Conservation (phyloP, 352 stramenopile species). For the Phytophthora melonis region DNA sequence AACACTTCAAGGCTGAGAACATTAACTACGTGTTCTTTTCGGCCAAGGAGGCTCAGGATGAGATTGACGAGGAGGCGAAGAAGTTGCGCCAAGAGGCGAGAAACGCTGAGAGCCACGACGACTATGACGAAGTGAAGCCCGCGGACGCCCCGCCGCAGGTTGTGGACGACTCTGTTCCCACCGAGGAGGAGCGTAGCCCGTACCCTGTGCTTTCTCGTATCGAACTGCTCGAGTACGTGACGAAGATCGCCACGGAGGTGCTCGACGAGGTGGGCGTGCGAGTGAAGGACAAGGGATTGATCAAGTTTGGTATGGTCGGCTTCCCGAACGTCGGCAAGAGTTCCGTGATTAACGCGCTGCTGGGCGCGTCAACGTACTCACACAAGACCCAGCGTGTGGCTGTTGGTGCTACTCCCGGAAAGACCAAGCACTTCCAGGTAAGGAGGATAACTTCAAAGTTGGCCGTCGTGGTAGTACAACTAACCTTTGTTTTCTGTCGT, state of each 20-base stretch:
- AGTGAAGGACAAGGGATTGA: slow-evolving; percentile 84
- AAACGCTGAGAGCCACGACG: slow-evolving; percentile 44
- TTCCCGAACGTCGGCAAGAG: slow-evolving; percentile 99
- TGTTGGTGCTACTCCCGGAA: slow-evolving; percentile 98
- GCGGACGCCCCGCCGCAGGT: slow-evolving; percentile 17
- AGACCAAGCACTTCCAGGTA: slow-evolving; percentile 99
- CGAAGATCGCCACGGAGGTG: slow-evolving; percentile 61
- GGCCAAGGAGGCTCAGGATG: slow-evolving; percentile 94
- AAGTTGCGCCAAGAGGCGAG: slow-evolving; percentile 55
- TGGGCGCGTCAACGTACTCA: slow-evolving; percentile 95
- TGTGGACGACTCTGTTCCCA: not conserved
- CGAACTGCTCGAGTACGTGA: slow-evolving; percentile 82
- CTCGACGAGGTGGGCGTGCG: slow-evolving; percentile 66
- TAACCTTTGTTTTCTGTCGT: slow-evolving; percentile 7
- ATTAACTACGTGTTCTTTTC: slow-evolving; percentile 98
- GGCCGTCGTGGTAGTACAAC: not conserved
- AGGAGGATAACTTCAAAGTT: not conserved
- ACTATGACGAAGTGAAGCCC: slow-evolving; percentile 46
- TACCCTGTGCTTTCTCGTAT: slow-evolving; percentile 79
- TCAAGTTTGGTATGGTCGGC: slow-evolving; percentile 98
- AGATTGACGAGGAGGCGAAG: slow-evolving; percentile 88
- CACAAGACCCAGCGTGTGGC: slow-evolving; percentile 97
- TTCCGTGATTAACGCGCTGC: slow-evolving; percentile 99
- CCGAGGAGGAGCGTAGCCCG: slow-evolving; percentile 22
- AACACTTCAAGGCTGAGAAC: slow-evolving; percentile 94